Conservation (phyloP, 1,139 yeast species). For the Yueomyces sp. region DNA sequence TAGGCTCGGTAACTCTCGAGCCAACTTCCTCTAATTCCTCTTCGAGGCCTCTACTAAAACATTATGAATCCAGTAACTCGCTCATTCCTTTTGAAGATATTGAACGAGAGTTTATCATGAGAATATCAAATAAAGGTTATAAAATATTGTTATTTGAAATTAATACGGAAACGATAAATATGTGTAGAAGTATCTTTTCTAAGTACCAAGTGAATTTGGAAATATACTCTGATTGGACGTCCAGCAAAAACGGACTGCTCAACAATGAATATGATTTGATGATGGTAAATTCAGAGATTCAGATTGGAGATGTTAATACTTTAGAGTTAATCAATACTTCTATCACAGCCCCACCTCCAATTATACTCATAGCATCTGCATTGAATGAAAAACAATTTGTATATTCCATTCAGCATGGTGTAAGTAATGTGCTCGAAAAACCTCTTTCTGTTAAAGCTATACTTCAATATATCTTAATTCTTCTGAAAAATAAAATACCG, state of each 20-base stretch:
- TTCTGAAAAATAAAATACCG: slow-evolving; percentile 31
- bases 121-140: neutral
- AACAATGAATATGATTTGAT: neutral
- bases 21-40: too few species aligned
- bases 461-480: slow-evolving; percentile 61
- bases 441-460: slow-evolving; percentile 64
- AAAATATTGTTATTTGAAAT: neutral
- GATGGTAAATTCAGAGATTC: neutral
- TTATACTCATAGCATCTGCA: slow-evolving; percentile 15
- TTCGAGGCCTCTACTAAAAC: too few species aligned
- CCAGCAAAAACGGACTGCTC: neutral
- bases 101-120: neutral
- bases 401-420: slow-evolving; percentile 74
- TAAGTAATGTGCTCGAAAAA: slow-evolving; percentile 84
- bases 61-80: too few species aligned
- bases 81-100: too few species aligned
- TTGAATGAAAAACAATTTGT: slow-evolving; percentile 66
- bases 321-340: neutral
- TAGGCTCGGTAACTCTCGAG: too few species aligned
- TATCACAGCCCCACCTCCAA: neutral
- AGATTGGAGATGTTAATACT: neutral
- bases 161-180: neutral
- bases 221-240: neutral
- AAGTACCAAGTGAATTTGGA: neutral
- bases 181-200: neutral